Conservation (phyloP, 78 protist genomes). For the Dictyostelium firmibasis region DNA sequence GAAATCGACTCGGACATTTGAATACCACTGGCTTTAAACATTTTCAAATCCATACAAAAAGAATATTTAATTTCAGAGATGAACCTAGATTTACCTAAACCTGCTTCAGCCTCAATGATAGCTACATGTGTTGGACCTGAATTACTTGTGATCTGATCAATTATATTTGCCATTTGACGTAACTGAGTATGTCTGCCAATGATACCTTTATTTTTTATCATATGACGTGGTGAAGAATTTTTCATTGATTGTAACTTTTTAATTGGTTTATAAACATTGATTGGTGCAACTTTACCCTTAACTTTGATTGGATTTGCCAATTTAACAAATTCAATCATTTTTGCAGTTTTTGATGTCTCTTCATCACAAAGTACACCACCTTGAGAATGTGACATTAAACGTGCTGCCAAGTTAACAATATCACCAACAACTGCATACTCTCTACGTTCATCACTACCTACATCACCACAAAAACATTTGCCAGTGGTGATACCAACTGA, state of each 20-base stretch:
- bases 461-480: constrained; percentile 87
- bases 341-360: constrained; percentile 58
- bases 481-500: constrained; percentile 92
- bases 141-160: background rate
- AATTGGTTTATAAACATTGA: constrained; percentile 68
- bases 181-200: constrained; percentile 54
- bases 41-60: constrained; percentile 15
- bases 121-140: background rate
- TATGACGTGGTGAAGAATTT: background rate
- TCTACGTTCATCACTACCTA: constrained; percentile 83
- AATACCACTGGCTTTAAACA: constrained; percentile 39
- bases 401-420: constrained; percentile 77
- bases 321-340: constrained; percentile 44
- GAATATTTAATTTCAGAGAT: constrained; percentile 48
- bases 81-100: constrained; percentile 71
- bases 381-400: constrained; percentile 46
- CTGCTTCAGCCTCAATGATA: constrained; percentile 68
- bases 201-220: constrained; percentile 8
- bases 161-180: constrained; percentile 26
- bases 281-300: constrained; percentile 62
- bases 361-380: constrained; percentile 73
- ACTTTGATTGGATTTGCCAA: constrained; percentile 70
- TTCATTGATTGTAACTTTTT: background rate
- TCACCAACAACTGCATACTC: constrained; percentile 88
- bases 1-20: constrained; percentile 60